Evolutionary conservation across 352 stramenopile species (phyloP).

Genomic region (Plasmopara halstedii): DNA sequence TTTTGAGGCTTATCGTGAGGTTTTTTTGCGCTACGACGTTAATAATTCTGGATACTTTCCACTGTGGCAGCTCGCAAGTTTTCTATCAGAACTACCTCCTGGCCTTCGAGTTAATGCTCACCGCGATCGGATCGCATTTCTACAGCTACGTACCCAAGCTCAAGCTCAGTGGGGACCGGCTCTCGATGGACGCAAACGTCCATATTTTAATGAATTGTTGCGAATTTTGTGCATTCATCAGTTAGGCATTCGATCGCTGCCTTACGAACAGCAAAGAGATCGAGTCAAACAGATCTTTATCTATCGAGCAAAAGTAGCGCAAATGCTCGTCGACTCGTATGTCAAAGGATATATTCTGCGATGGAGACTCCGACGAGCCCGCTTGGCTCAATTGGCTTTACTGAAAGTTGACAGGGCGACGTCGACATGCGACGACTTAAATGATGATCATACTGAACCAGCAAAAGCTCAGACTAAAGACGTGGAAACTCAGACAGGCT

Average conservation of each 20-base stretch:
- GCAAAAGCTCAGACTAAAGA: slow-evolving; percentile 17
- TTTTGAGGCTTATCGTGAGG: slow-evolving; percentile 64
- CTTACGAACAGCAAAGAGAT: slow-evolving; percentile 74
- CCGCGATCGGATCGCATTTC: slow-evolving; percentile 41
- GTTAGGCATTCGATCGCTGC: slow-evolving; percentile 66
- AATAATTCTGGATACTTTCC: slow-evolving; percentile 47
- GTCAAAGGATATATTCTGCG: slow-evolving; percentile 59
- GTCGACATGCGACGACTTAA: slow-evolving; percentile 6
- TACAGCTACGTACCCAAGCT: slow-evolving; percentile 61
- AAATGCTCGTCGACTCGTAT: slow-evolving; percentile 68
- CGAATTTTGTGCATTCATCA: slow-evolving; percentile 74
- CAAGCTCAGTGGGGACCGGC: slow-evolving; percentile 40
- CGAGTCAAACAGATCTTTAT: slow-evolving; percentile 83
- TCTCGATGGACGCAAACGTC: slow-evolving; percentile 29
- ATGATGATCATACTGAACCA: neutral
- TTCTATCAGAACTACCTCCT: slow-evolving; percentile 46
- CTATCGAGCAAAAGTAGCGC: slow-evolving; percentile 62
- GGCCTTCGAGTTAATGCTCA: slow-evolving; percentile 39
- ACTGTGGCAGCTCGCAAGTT: slow-evolving; percentile 56
- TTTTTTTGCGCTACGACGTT: slow-evolving; percentile 58
- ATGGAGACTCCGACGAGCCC: slow-evolving; percentile 28
- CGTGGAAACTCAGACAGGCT: slow-evolving; percentile 17
- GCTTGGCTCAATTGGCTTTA: slow-evolving; percentile 7
- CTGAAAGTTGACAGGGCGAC: slow-evolving; percentile 15
- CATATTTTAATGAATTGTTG: slow-evolving; percentile 74